phyloP scores from a whole-genome alignment of 2,329 filamentous ascomycete species.

The Massarina eburnea region DNA sequence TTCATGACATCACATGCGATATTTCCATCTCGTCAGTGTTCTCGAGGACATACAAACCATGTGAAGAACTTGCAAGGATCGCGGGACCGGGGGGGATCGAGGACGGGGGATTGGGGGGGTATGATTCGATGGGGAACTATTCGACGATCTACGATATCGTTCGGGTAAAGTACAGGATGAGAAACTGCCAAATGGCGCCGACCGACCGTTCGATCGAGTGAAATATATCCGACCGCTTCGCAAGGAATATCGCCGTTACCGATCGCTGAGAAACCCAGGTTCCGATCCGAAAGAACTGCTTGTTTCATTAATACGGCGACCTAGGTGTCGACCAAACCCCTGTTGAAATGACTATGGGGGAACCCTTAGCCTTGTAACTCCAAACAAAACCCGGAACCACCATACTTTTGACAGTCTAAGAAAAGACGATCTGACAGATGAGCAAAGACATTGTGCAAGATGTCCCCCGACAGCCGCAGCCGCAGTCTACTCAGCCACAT shows the following conservation, averaged over 20 bases:
- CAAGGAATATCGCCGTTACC: constrained; percentile 38
- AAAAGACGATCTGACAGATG: constrained; percentile 19
- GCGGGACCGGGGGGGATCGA: not conserved
- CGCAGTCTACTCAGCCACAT: constrained; percentile 74
- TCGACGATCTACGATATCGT: constrained; percentile 37
- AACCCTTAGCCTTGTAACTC: constrained; percentile 25
- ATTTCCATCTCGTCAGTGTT: not conserved
- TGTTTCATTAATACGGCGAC: constrained; percentile 38
- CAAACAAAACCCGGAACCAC: constrained; percentile 26
- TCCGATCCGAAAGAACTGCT: constrained; percentile 39
- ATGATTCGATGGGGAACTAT: constrained; percentile 14
- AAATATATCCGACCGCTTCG: constrained; percentile 34
- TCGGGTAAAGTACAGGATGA: constrained; percentile 42
- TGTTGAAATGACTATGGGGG: constrained; percentile 24
- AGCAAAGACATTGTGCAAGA: constrained; percentile 9
- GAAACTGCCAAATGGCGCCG: constrained; percentile 34
- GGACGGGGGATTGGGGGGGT: constrained; percentile 6
- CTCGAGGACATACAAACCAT: not conserved
- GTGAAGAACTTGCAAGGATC: not conserved
- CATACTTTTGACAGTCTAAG: constrained; percentile 17
- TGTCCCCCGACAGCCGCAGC: constrained; percentile 15
- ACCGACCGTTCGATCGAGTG: constrained; percentile 29
- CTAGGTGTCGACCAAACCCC: constrained; percentile 26
- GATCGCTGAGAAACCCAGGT: constrained; percentile 33
- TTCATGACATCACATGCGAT: not conserved